Conservation (phyloP, 768 basidiomycete species). For the Trametes punicea region DNA sequence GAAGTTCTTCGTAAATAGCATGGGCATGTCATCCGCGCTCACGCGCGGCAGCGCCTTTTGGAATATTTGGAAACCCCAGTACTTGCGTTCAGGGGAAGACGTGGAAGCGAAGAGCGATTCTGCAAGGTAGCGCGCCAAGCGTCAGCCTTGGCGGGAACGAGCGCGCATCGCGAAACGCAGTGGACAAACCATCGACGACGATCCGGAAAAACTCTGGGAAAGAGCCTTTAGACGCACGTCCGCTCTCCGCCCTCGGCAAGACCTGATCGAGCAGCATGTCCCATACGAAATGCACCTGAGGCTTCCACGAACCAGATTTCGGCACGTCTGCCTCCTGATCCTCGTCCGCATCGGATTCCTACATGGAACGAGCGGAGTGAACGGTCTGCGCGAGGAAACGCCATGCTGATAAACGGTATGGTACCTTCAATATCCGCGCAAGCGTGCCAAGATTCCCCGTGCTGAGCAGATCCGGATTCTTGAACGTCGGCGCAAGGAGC, state of each 20-base stretch:
- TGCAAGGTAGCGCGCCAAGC: conserved; percentile 30
- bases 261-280: conserved; percentile 74
- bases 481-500: conserved; percentile 70
- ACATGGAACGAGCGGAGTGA: conserved; percentile 1
- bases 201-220: conserved; percentile 91
- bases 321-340: conserved; percentile 39
- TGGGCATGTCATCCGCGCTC: conserved; percentile 62
- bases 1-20: conserved; percentile 92
- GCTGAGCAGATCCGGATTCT: conserved; percentile 64
- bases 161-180: background rate
- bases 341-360: conserved; percentile 50
- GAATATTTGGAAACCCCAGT: conserved; percentile 95
- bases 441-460: conserved; percentile 69
- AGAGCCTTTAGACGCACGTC: conserved; percentile 44
- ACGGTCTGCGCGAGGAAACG: background rate
- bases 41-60: conserved; percentile 72
- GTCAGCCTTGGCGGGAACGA: conserved; percentile 9
- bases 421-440: conserved; percentile 78
- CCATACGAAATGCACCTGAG: conserved; percentile 93
- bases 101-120: conserved; percentile 85
- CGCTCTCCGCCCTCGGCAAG: conserved; percentile 38
- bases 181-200: conserved; percentile 76
- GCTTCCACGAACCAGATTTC: conserved; percentile 73
- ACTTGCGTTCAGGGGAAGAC: conserved; percentile 84
- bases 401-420: background rate